Conservation (phyloP, 2,329 filamentous ascomycete species). For the Aspergillus texensis region DNA sequence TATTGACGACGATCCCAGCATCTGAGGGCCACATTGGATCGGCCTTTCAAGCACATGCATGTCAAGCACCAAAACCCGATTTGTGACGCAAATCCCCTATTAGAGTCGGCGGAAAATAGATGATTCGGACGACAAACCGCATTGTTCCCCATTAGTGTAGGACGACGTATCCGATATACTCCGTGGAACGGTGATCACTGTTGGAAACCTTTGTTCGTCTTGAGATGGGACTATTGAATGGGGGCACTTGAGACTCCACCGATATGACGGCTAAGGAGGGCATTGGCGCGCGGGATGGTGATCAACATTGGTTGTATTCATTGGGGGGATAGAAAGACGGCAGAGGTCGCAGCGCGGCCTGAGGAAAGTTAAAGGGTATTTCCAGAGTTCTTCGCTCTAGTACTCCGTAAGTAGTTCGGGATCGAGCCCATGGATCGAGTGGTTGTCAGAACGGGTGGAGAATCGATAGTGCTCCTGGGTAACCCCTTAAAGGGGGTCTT, state of each 20-base stretch:
- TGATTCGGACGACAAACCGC: neutral
- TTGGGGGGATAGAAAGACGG: neutral
- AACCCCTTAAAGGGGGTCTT: slow-evolving; percentile 9
- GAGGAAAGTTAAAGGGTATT: slow-evolving; percentile 4
- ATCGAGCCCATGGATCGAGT: slow-evolving; percentile 19
- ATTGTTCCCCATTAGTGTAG: neutral
- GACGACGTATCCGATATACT: neutral
- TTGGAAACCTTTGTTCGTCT: neutral
- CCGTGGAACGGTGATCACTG: neutral
- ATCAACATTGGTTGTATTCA: neutral
- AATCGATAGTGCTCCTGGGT: neutral
- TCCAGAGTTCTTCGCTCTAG: slow-evolving; percentile 11
- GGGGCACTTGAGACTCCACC: neutral
- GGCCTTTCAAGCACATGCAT: slow-evolving; percentile 6
- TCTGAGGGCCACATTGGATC: slow-evolving; percentile 3
- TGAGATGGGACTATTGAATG: neutral
- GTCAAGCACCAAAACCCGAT: neutral
- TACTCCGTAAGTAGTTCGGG: slow-evolving; percentile 3
- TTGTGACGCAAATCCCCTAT: neutral
- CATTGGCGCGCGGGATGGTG: neutral
- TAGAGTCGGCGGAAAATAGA: neutral
- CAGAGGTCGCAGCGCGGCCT: slow-evolving; percentile 3
- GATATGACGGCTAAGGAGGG: neutral
- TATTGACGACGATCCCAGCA: slow-evolving; percentile 15
- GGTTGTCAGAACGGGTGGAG: slow-evolving; percentile 17